Evolutionary conservation across 1,284 basidiomycete species (phyloP).

Genomic region (Xerocomus nothofagi): DNA sequence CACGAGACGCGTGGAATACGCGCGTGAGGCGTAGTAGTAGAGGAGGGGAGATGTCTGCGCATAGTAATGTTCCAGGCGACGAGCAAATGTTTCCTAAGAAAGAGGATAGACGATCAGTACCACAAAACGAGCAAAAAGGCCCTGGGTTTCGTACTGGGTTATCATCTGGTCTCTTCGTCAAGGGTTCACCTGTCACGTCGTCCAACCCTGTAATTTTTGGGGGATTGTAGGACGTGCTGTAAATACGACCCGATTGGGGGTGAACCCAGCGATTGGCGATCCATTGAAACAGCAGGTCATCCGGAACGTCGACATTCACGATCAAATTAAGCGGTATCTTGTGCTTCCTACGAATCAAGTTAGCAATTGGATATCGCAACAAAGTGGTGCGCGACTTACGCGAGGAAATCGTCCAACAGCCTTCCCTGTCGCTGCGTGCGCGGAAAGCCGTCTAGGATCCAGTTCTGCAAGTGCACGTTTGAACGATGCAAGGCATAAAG

Average conservation of each 20-base stretch:
- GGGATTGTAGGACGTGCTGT: conserved; percentile 89
- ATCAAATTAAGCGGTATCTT: conserved; percentile 75
- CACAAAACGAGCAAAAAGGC: background rate
- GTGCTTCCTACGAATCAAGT: conserved; percentile 44
- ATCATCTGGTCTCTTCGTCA: conserved; percentile 89
- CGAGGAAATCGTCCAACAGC: conserved; percentile 73
- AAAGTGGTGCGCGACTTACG: conserved; percentile 41
- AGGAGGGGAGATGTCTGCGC: conserved; percentile 82
- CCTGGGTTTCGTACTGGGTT: conserved; percentile 64
- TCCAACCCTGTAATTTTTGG: conserved; percentile 85
- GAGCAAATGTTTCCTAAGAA: conserved; percentile 80
- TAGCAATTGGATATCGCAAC: background rate
- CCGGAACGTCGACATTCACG: conserved; percentile 88
- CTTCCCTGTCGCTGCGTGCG: conserved; percentile 88
- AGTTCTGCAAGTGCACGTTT: conserved; percentile 51
- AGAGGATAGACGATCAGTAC: conserved; percentile 7
- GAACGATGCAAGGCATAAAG: conserved; percentile 10
- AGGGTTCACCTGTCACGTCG: conserved; percentile 90
- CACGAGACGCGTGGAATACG: conserved; percentile 31
- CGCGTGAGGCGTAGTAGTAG: conserved; percentile 61
- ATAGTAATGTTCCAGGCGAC: conserved; percentile 82
- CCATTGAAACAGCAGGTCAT: conserved; percentile 83
- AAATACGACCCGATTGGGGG: conserved; percentile 86
- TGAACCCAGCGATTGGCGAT: conserved; percentile 94
- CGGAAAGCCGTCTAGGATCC: conserved; percentile 97